phyloP scores from a whole-genome alignment of 129 eudicot genomes.

The Calendula officinalis region DNA sequence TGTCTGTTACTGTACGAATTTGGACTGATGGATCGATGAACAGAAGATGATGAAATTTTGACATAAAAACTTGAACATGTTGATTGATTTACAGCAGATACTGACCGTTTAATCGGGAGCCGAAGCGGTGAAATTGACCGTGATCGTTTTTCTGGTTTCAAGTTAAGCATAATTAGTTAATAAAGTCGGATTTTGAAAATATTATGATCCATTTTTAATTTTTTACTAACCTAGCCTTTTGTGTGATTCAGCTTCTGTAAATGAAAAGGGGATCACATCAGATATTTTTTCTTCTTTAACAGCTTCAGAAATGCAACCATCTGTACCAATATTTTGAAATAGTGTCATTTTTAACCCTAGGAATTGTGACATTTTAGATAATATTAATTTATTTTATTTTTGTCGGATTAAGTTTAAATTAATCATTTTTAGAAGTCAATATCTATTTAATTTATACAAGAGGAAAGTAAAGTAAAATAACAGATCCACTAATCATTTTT shows the following conservation, averaged over 20 bases:
- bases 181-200: background rate
- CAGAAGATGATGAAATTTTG: conserved; percentile 24
- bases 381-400: too few species aligned
- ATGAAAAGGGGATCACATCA: conserved; percentile 42
- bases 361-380: too few species aligned
- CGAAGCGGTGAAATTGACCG: conserved; percentile 60
- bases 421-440: conserved; percentile 2
- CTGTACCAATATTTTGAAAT: conserved; percentile 12
- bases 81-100: conserved; percentile 46
- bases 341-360: too few species aligned
- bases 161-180: background rate
- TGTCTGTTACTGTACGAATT: conserved; percentile 23
- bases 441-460: background rate
- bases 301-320: conserved; percentile 30
- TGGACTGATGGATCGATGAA: conserved; percentile 36
- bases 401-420: too few species aligned
- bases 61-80: conserved; percentile 40
- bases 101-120: conserved; percentile 54
- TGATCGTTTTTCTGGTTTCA: conserved; percentile 43
- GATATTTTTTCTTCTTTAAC: conserved; percentile 11
- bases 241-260: conserved; percentile 36
- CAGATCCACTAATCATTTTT: background rate
- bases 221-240: conserved; percentile 50
- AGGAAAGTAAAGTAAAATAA: background rate
- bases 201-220: conserved; percentile 21